A percentile compares a stretch with the other conserved stretches of the same genome.
Evolutionary conservation across 2,329 filamentous ascomycete genomes (phyloP).

Genomic region (Cercospora sp.): DNA sequence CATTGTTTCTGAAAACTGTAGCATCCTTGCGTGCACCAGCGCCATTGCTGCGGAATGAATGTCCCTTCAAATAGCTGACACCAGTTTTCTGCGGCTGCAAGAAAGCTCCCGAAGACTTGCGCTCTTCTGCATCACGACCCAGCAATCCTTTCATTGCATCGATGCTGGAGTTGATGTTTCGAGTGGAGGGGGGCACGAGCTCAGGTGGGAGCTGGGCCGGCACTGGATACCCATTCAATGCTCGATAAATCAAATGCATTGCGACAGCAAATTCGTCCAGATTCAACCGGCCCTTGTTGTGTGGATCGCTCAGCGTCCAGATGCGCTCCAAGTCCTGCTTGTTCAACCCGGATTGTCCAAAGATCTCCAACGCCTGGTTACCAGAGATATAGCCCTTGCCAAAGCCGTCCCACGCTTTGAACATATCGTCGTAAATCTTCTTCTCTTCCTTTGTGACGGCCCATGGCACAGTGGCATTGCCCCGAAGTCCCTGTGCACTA

Average conservation of each 20-base stretch:
- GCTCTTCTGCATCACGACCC: conserved; percentile 81
- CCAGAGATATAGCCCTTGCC: conserved; percentile 90
- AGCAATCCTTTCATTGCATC: conserved; percentile 89
- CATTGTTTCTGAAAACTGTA: conserved; percentile 95
- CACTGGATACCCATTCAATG: conserved; percentile 91
- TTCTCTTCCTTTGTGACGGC: conserved; percentile 99
- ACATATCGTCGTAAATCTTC: conserved; percentile 90
- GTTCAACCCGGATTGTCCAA: conserved; percentile 91
- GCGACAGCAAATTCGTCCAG: conserved; percentile 97
- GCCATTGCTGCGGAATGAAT: conserved; percentile 72
- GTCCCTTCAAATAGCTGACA: conserved; percentile 96
- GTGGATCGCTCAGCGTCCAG: conserved; percentile 91
- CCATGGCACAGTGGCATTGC: conserved; percentile 96
- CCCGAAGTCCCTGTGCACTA: conserved; percentile 82
- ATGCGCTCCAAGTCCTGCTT: conserved; percentile 87
- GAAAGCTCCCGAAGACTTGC: conserved; percentile 86
- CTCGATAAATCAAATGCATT: conserved; percentile 98
- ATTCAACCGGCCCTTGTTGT: conserved; percentile 91
- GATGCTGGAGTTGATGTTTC: conserved; percentile 90
- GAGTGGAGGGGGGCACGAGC: conserved; percentile 88
- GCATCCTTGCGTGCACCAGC: conserved; percentile 78
- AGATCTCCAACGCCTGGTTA: conserved; percentile 92
- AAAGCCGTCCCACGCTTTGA: conserved; percentile 95
- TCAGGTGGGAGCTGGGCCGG: conserved; percentile 86
- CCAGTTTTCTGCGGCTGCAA: conserved; percentile 93